Conservation (phyloP, 164 flowering plant genomes). For the Warburgia ugandensis region DNA sequence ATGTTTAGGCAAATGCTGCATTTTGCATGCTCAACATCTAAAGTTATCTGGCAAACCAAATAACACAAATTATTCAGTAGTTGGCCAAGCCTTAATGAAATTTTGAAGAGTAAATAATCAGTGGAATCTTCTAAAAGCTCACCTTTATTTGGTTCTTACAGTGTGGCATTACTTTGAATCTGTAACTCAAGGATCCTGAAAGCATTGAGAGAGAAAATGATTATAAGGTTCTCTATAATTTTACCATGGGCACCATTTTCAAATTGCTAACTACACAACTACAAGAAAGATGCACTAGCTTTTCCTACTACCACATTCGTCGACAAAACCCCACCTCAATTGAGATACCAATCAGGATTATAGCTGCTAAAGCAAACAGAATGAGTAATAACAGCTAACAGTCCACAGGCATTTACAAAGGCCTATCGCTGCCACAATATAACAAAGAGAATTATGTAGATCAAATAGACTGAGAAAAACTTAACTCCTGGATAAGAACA, state of each 20-base stretch:
- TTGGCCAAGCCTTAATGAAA: background rate
- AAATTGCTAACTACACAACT: background rate
- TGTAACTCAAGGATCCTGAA: conserved; percentile 54
- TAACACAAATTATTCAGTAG: background rate
- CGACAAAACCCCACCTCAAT: too few relatives aligned
- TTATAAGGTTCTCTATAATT: background rate
- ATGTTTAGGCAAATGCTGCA: conserved; percentile 85
- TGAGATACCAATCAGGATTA: too few relatives aligned
- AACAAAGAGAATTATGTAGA: too few relatives aligned
- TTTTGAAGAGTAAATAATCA: background rate
- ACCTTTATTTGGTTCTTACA: conserved; percentile 44
- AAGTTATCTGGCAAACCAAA: conserved; percentile 35
- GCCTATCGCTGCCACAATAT: too few relatives aligned
- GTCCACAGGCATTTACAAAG: too few relatives aligned
- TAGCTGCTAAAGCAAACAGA: too few relatives aligned
- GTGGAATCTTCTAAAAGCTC: background rate
- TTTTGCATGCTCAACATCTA: conserved; percentile 74
- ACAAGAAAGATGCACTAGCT: too few relatives aligned
- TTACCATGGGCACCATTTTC: background rate
- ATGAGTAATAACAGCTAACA: too few relatives aligned
- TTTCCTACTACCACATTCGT: too few relatives aligned
- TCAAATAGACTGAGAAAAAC: too few relatives aligned
- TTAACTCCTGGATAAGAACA: too few relatives aligned
- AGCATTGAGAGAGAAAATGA: conserved; percentile 9
- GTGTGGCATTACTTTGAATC: conserved; percentile 42